Evolutionary conservation across 257 asterid species (phyloP).

Genomic region (Primulina huaijiensis): DNA sequence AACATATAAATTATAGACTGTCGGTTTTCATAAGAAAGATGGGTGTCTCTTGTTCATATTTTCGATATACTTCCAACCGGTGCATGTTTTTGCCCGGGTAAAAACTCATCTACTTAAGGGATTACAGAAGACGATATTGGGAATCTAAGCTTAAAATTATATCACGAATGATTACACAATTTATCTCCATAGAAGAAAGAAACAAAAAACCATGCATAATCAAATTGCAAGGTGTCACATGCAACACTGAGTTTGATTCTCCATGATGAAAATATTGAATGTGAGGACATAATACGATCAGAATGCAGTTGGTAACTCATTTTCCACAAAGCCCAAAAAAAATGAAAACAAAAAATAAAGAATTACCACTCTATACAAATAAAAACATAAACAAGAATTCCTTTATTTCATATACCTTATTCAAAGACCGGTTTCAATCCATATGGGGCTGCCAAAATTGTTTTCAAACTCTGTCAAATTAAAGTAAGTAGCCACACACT

Average conservation of each 20-base stretch:
- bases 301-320: neutral
- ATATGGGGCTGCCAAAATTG: neutral
- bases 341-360: neutral
- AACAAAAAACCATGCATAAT: too few relatives aligned
- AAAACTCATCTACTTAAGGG: too few relatives aligned
- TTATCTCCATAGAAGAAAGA: neutral
- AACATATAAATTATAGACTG: too few relatives aligned
- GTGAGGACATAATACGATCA: neutral
- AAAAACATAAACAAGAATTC: neutral
- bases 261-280: neutral
- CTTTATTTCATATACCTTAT: neutral
- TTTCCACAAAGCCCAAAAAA: neutral
- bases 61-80: too few relatives aligned
- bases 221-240: neutral
- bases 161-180: neutral
- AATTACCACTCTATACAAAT: neutral
- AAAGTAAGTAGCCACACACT: neutral
- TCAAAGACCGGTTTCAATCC: neutral
- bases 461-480: neutral
- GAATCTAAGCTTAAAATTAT: too few relatives aligned
- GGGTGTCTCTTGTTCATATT: too few relatives aligned
- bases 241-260: neutral
- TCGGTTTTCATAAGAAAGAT: too few relatives aligned
- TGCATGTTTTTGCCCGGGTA: too few relatives aligned
- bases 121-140: too few relatives aligned